phyloP scores from a whole-genome alignment of 2,329 filamentous ascomycete species.

The Pseudocercospora ulei region DNA sequence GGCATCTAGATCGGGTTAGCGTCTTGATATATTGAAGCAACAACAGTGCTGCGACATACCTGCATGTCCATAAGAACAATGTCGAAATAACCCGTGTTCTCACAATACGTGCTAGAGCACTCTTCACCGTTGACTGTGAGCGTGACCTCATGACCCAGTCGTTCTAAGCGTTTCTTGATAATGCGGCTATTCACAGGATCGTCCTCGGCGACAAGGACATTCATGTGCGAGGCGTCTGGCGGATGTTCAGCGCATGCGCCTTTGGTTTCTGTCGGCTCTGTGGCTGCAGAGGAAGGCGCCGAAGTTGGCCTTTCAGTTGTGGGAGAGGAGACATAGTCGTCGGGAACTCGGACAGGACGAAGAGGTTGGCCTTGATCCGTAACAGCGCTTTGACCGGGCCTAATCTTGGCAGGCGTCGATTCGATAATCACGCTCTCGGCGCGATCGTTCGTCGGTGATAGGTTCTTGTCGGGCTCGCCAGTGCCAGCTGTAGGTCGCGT shows the following conservation, averaged over 20 bases:
- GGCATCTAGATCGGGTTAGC: constrained; percentile 58
- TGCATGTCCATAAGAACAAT: constrained; percentile 89
- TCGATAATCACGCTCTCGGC: constrained; percentile 23
- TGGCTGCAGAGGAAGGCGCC: neutral
- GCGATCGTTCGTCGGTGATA: constrained; percentile 17
- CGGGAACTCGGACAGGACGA: constrained; percentile 42
- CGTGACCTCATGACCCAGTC: constrained; percentile 59
- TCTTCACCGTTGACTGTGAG: constrained; percentile 77
- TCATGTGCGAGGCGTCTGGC: constrained; percentile 41
- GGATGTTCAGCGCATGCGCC: constrained; percentile 14
- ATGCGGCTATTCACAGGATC: constrained; percentile 81
- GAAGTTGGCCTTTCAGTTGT: constrained; percentile 9
- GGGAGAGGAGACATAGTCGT: constrained; percentile 31
- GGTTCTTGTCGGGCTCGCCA: constrained; percentile 8
- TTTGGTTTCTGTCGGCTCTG: constrained; percentile 9
- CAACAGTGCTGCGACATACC: constrained; percentile 42
- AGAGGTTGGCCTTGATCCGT: constrained; percentile 38
- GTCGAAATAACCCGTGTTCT: constrained; percentile 56
- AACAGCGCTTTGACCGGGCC: constrained; percentile 36
- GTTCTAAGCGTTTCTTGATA: constrained; percentile 68
- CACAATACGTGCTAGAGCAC: constrained; percentile 61
- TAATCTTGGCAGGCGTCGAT: constrained; percentile 31
- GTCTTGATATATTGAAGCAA: neutral
- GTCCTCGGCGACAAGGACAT: constrained; percentile 73
- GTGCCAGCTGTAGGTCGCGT: constrained; percentile 27